Percentiles rank a stretch among this genome's conserved stretches.
These are phyloP conservation scores for Pigoraptor vietnamica DNA, from an alignment of 78 protist genomes.

Conservation along the genomic window DNA sequence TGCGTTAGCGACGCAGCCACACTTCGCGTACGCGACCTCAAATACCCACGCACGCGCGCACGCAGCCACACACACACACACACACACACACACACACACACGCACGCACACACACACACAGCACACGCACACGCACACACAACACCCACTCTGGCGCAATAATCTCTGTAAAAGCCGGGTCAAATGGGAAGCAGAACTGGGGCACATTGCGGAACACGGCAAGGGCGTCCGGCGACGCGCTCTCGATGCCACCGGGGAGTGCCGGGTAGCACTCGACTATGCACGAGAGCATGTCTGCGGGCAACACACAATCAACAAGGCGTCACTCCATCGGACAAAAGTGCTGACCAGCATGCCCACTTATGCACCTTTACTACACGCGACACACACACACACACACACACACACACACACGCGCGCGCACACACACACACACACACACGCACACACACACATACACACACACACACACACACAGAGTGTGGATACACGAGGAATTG, in stretches of 20 bases:
- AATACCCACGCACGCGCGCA: not conserved
- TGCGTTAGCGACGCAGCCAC: not conserved
- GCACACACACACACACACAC: too few species aligned
- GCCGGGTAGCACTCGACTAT: not conserved
- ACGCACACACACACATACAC: too few species aligned
- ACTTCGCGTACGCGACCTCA: not conserved
- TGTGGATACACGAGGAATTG: too few species aligned
- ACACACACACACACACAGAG: too few species aligned
- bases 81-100: not conserved
- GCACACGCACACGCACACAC: not conserved
- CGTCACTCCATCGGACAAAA: not conserved
- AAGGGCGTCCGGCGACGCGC: not conserved
- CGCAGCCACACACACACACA: not conserved
- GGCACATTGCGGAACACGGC: not conserved
- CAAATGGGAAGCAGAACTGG: slow-evolving; percentile 24
- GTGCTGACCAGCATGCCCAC: too few species aligned
- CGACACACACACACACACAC: too few species aligned
- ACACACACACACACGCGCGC: too few species aligned
- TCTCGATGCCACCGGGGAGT: not conserved
- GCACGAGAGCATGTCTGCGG: not conserved
- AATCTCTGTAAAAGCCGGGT: not conserved
- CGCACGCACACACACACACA: not conserved
- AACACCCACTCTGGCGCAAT: not conserved
- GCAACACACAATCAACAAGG: not conserved
- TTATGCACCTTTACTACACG: too few species aligned